Evolutionary conservation across 768 basidiomycete genomes (phyloP).

Genomic region (Thelephora aurantiotincta): DNA sequence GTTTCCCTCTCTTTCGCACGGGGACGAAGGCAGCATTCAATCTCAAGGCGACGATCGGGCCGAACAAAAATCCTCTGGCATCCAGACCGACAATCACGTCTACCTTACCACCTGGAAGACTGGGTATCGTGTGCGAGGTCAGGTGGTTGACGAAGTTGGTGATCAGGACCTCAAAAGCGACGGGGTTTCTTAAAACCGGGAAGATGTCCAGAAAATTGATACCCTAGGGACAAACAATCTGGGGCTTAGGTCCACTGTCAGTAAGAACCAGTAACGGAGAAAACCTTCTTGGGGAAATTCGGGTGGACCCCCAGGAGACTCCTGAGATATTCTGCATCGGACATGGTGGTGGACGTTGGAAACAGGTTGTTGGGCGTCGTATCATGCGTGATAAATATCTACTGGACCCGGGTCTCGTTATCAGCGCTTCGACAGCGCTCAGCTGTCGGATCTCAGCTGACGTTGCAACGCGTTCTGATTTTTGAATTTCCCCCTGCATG

Average conservation of each 20-base stretch:
- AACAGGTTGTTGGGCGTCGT: too few species aligned
- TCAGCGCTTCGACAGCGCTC: conserved; percentile 3
- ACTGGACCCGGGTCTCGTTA: background rate
- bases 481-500: too few species aligned
- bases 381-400: background rate
- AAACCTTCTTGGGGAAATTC: conserved; percentile 87
- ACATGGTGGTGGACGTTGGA: conserved; percentile 26
- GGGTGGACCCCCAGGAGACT: conserved; percentile 44
- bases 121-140: conserved; percentile 60
- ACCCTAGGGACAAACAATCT: conserved; percentile 35
- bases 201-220: conserved; percentile 91
- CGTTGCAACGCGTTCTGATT: too few species aligned
- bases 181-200: conserved; percentile 76
- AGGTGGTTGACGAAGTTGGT: conserved; percentile 81
- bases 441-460: too few species aligned
- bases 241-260: background rate
- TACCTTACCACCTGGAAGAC: conserved; percentile 47
- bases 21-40: conserved; percentile 93
- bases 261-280: conserved; percentile 4
- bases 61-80: conserved; percentile 90
- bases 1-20: conserved; percentile 85
- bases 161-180: conserved; percentile 82
- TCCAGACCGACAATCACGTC: conserved; percentile 94
- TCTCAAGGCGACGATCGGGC: conserved; percentile 81
- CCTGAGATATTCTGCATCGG: conserved; percentile 62